These are phyloP conservation scores for Mycena galopus DNA, from an alignment of 768 basidiomycete genomes.

Conservation along the genomic window DNA sequence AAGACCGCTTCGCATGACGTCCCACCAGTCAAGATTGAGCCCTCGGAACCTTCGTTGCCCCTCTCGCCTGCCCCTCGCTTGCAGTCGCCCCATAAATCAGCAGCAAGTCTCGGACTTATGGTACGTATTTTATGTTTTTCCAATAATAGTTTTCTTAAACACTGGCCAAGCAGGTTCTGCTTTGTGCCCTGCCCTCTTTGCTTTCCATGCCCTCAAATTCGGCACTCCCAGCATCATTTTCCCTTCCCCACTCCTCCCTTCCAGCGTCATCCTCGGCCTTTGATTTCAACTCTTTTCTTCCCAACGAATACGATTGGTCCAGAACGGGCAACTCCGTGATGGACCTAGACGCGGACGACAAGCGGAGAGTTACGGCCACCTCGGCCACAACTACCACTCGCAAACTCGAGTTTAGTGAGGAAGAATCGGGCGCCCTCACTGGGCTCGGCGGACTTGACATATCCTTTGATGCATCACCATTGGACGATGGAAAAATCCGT, in stretches of 20 bases:
- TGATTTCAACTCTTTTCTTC: conserved; percentile 61
- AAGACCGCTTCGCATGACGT: conserved; percentile 46
- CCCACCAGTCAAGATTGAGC: conserved; percentile 69
- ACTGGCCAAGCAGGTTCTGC: conserved; percentile 68
- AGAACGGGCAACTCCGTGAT: conserved; percentile 56
- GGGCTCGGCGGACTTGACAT: conserved; percentile 74
- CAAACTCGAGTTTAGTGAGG: conserved; percentile 71
- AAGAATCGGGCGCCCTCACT: conserved; percentile 60
- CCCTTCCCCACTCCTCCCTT: conserved; percentile 64
- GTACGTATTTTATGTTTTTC: conserved; percentile 54
- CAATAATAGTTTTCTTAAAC: conserved; percentile 34
- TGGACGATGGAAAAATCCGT: conserved; percentile 78
- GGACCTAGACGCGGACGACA: conserved; percentile 61
- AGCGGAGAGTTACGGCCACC: conserved; percentile 50
- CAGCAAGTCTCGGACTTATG: conserved; percentile 79
- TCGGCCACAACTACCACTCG: conserved; percentile 50
- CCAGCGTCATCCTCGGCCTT: conserved; percentile 60
- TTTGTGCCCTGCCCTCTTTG: conserved; percentile 82
- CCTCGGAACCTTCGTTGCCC: conserved; percentile 64
- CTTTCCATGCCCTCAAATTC: conserved; percentile 76
- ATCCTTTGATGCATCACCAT: conserved; percentile 76
- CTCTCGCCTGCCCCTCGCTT: conserved; percentile 57
- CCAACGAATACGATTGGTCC: conserved; percentile 70
- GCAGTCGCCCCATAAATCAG: conserved; percentile 67
- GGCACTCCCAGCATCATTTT: conserved; percentile 67